These are phyloP conservation scores for Erysimum cheiranthoides DNA, from an alignment of 345 rosid species.

Conservation along the genomic window DNA sequence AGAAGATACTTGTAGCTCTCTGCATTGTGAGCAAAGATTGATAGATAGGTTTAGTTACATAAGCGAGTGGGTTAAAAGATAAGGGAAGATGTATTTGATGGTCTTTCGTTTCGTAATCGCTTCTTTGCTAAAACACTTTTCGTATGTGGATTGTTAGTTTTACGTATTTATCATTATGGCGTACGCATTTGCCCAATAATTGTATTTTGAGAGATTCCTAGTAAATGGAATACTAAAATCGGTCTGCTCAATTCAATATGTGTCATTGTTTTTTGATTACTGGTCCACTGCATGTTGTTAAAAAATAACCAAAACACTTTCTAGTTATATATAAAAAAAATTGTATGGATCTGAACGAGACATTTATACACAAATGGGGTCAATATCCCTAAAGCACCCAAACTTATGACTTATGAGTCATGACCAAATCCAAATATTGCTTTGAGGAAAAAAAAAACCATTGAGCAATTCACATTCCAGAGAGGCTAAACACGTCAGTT, in stretches of 20 bases:
- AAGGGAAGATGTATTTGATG: slow-evolving; percentile 28
- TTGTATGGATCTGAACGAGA: background rate
- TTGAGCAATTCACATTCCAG: slow-evolving; percentile 20
- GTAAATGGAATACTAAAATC: background rate
- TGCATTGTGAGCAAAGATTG: slow-evolving; percentile 31
- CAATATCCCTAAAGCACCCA: background rate
- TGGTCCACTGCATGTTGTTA: background rate
- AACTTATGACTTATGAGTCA: background rate
- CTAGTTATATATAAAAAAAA: too few species aligned
- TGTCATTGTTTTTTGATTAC: background rate
- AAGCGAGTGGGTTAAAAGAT: slow-evolving; percentile 25
- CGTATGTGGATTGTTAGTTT: background rate
- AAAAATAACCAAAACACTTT: too few species aligned
- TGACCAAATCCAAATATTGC: background rate
- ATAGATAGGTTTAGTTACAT: slow-evolving; percentile 17
- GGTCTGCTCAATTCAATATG: background rate
- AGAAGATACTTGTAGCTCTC: background rate
- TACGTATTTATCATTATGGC: too few species aligned
- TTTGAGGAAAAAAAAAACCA: background rate
- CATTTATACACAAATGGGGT: background rate
- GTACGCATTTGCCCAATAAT: too few species aligned
- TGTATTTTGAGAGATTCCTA: background rate
- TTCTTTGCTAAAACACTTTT: background rate
- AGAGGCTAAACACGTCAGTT: slow-evolving; percentile 17
- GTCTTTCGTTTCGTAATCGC: slow-evolving; percentile 25